phyloP scores from a whole-genome alignment of 2,329 filamentous ascomycete species.

The Ceratocystis diversiconidia region DNA sequence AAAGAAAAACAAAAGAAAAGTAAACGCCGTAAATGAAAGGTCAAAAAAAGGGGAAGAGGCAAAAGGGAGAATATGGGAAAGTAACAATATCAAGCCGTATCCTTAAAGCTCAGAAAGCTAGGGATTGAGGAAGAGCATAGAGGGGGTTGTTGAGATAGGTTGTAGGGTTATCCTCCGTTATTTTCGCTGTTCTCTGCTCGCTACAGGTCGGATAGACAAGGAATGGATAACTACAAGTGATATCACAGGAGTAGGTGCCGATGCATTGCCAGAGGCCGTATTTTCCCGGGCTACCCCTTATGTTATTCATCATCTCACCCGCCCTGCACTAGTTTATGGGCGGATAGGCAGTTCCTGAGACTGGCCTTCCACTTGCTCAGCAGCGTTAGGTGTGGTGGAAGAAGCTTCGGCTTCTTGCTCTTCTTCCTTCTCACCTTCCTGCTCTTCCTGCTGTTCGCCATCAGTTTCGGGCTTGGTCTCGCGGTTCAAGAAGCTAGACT shows the following conservation, averaged over 20 bases:
- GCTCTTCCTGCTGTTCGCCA: constrained; percentile 16
- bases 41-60: neutral
- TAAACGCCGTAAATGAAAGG: constrained; percentile 3
- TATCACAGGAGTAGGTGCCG: neutral
- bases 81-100: neutral
- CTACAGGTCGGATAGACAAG: neutral
- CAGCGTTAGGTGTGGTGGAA: neutral
- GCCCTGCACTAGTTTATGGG: constrained; percentile 3
- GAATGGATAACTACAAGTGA: neutral
- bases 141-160: neutral
- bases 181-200: neutral
- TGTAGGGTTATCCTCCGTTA: neutral
- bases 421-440: constrained; percentile 8
- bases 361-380: neutral
- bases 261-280: neutral
- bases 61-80: neutral
- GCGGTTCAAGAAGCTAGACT: constrained; percentile 72
- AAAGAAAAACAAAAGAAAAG: constrained; percentile 10
- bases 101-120: neutral
- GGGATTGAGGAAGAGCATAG: neutral
- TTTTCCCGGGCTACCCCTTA: neutral
- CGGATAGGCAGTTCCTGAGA: constrained; percentile 10
- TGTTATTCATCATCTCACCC: neutral
- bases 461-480: constrained; percentile 51
- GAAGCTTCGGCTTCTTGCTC: constrained; percentile 5